These are phyloP conservation scores for Melocanna baccifera DNA, from an alignment of 176 grass and related monocot species.

Conservation along the genomic window DNA sequence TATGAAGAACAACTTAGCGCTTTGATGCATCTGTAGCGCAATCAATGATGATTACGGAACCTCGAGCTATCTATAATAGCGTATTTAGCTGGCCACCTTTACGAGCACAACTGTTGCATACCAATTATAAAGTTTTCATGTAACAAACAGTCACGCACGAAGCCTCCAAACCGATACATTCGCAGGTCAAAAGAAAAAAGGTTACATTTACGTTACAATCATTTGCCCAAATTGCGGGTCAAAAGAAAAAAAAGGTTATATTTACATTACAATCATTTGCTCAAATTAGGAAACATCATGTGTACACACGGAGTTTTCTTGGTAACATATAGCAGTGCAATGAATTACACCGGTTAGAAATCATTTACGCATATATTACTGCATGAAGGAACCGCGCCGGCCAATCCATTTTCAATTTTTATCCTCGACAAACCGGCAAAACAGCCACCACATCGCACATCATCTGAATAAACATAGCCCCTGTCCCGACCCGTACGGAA, in stretches of 20 bases:
- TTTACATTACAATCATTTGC: not conserved
- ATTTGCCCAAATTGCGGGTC: not conserved
- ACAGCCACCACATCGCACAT: not conserved
- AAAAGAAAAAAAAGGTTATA: too few species aligned
- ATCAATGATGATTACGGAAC: not conserved
- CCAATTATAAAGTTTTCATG: not conserved
- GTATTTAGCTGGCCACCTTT: not conserved
- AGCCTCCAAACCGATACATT: not conserved
- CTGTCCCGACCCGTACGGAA: conserved; percentile 4
- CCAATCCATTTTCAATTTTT: not conserved
- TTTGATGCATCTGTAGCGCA: rapidly evolving
- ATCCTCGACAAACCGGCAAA: not conserved
- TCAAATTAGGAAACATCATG: not conserved
- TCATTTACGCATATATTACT: not conserved
- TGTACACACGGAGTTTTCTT: not conserved
- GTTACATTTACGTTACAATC: not conserved
- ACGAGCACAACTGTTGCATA: rapidly evolving
- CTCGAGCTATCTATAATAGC: not conserved
- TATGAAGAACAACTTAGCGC: not conserved
- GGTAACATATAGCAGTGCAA: rapidly evolving
- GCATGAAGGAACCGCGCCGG: not conserved
- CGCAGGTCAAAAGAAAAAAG: too few species aligned
- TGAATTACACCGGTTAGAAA: not conserved
- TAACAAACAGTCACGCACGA: not conserved
- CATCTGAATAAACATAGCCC: not conserved